These are phyloP conservation scores for Orbilia brochopaga DNA, from an alignment of 2,329 filamentous ascomycete species.

Conservation along the genomic window DNA sequence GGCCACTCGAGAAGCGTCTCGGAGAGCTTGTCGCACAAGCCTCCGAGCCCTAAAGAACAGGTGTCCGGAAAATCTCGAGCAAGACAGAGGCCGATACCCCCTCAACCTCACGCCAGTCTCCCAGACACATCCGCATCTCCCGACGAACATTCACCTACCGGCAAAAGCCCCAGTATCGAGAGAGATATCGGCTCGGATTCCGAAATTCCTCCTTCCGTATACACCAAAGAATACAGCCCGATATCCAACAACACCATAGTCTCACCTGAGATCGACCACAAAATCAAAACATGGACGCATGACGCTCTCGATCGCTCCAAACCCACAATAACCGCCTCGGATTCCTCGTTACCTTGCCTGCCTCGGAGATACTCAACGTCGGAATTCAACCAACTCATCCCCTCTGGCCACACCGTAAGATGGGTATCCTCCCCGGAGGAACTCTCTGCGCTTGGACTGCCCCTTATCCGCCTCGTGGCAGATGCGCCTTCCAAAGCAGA, in stretches of 20 bases:
- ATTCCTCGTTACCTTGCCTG: conserved; percentile 27
- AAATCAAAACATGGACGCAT: conserved; percentile 44
- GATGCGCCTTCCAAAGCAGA: conserved; percentile 44
- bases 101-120: conserved; percentile 29
- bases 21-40: conserved; percentile 58
- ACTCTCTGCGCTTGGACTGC: conserved; percentile 31
- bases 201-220: conserved; percentile 44
- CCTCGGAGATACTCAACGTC: conserved; percentile 37
- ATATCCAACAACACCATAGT: conserved; percentile 47
- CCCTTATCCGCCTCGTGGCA: conserved; percentile 40
- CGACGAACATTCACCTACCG: conserved; percentile 45
- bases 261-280: conserved; percentile 43
- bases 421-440: conserved; percentile 45
- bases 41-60: conserved; percentile 52
- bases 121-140: conserved; percentile 45
- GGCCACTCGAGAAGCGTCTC: conserved; percentile 63
- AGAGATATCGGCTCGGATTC: conserved; percentile 42
- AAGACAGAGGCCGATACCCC: conserved; percentile 44
- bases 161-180: conserved; percentile 49
- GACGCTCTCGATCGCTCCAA: conserved; percentile 28
- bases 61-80: conserved; percentile 32
- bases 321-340: conserved; percentile 23
- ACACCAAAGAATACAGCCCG: conserved; percentile 49
- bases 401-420: conserved; percentile 40
- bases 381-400: conserved; percentile 44